phyloP scores from a whole-genome alignment of 2,329 filamentous ascomycete genomes.

The Sarocladium oryzae region DNA sequence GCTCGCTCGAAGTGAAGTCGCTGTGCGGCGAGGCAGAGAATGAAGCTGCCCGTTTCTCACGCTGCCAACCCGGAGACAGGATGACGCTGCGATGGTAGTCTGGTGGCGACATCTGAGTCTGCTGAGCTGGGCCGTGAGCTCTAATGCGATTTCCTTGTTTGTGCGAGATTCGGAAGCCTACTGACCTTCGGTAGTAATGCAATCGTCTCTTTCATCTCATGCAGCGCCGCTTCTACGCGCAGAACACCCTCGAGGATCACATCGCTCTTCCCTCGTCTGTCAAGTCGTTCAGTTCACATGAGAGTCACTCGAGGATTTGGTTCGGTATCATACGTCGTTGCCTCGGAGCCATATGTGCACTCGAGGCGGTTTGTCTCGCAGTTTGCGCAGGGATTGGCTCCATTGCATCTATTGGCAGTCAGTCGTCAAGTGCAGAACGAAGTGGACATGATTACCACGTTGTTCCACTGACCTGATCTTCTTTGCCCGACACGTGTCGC shows the following conservation, averaged over 20 bases:
- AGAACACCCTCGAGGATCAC: constrained; percentile 44
- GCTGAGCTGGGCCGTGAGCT: background rate
- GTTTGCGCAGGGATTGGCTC: constrained; percentile 36
- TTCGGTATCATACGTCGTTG: constrained; percentile 31
- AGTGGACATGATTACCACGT: background rate
- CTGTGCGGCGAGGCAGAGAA: constrained; percentile 2
- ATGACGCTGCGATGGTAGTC: background rate
- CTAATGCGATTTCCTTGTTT: constrained; percentile 3
- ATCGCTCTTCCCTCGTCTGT: constrained; percentile 42
- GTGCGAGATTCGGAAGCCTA: too few relatives aligned
- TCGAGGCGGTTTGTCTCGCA: constrained; percentile 29
- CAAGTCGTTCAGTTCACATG: background rate
- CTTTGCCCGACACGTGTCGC: constrained; percentile 38
- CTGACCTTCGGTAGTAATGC: constrained; percentile 20
- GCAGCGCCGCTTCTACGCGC: constrained; percentile 38
- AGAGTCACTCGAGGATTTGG: background rate
- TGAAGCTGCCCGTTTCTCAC: background rate
- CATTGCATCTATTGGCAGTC: constrained; percentile 34
- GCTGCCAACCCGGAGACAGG: background rate
- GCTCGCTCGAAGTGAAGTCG: constrained; percentile 8
- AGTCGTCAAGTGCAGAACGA: too few relatives aligned
- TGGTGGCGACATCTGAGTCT: background rate
- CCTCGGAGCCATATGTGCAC: constrained; percentile 36
- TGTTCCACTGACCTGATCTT: constrained; percentile 35
- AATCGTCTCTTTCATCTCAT: constrained; percentile 36